Evolutionary conservation across 2,329 filamentous ascomycete species (phyloP), one percentile per base, ranked within the genome.

Genomic region (Claviceps lovelessii): DNA sequence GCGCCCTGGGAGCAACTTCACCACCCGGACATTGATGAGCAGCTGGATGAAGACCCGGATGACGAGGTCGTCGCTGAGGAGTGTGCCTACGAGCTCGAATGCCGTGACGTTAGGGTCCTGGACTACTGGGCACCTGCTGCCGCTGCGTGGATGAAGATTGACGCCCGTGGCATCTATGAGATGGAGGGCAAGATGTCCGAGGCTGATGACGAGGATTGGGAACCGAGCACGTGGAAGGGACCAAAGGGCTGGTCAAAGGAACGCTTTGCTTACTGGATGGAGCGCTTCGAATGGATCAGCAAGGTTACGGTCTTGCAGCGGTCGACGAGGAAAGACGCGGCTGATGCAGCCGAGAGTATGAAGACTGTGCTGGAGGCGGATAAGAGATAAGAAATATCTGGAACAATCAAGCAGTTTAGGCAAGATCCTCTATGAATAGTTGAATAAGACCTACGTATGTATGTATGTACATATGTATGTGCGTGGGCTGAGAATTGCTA

Each of bases 71-170:
- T 54, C 9, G 52, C 52, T 2, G 46, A 23, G 11, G 28, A 49
- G 5, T 54, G 52, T 23, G 52, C 45, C 31, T 54, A 54, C 29
- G 52, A 54, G 29, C 52, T 54, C n/a, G 52, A 54, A 17, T 54
- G 52, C 39, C 52, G 52, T 4, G 52, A 54, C 39, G 29, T 54
- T 7, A 54, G 46, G 39, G 45, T 44, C 17, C 28, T 54, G 10
- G 52, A 54, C 33, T 54, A 54, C 28, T 54, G 52, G 52, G 52
- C 47, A 31, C 46, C 52, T n/a, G 52, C 52, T 17, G 52, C 52
- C 7, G 52, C 46, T 4, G 46, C 17, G 9, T 53, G 52, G 52
- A 31, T 49, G 44, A 53, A 49, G 28, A 48, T 48, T 4, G 37
- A 44, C 37, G 28, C 49, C 28, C 49, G 28, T 15, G 42, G 51